A percentile compares a stretch with the other conserved stretches of the same genome.
Evolutionary conservation across 768 basidiomycete species (phyloP).

Genomic region (Myochromella boudieri): DNA sequence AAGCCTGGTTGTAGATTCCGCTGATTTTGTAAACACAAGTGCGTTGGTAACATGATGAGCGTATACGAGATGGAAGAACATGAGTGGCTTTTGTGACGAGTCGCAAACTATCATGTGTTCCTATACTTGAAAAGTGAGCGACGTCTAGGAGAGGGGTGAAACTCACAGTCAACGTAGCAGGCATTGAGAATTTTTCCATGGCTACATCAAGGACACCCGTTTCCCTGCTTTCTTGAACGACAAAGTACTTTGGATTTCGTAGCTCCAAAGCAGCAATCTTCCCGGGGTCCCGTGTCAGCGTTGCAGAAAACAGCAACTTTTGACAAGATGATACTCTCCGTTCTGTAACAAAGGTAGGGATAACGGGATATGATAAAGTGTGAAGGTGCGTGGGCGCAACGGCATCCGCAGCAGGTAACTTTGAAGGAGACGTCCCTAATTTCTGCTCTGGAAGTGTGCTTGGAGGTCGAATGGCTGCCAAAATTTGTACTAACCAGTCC

Average conservation of each 20-base stretch:
- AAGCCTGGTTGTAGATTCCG: slow-evolving; percentile 85
- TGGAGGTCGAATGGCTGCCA: slow-evolving; percentile 62
- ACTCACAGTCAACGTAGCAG: slow-evolving; percentile 69
- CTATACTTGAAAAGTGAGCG: slow-evolving; percentile 33
- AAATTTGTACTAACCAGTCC: slow-evolving; percentile 86
- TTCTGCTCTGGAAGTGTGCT: background rate
- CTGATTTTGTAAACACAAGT: slow-evolving; percentile 95
- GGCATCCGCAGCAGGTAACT: slow-evolving; percentile 41
- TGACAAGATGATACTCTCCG: slow-evolving; percentile 71
- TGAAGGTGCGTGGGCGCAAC: slow-evolving; percentile 62
- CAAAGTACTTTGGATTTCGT: slow-evolving; percentile 81
- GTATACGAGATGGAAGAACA: slow-evolving; percentile 86
- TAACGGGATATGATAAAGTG: slow-evolving; percentile 35
- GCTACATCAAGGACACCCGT: slow-evolving; percentile 49
- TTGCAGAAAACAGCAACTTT: slow-evolving; percentile 95
- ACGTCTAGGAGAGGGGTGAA: background rate
- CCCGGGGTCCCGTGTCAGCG: slow-evolving; percentile 91
- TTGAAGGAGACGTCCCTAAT: background rate
- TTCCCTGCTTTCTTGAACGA: slow-evolving; percentile 61
- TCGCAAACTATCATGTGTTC: slow-evolving; percentile 87
- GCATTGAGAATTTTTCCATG: slow-evolving; percentile 82
- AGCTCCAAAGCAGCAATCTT: slow-evolving; percentile 84
- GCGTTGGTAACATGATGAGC: slow-evolving; percentile 60
- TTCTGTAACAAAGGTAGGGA: slow-evolving; percentile 57
- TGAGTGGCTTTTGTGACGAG: slow-evolving; percentile 79